Evolutionary conservation across 148 eudicot genomes (phyloP).

Genomic region (Rhododendron mucronatum): DNA sequence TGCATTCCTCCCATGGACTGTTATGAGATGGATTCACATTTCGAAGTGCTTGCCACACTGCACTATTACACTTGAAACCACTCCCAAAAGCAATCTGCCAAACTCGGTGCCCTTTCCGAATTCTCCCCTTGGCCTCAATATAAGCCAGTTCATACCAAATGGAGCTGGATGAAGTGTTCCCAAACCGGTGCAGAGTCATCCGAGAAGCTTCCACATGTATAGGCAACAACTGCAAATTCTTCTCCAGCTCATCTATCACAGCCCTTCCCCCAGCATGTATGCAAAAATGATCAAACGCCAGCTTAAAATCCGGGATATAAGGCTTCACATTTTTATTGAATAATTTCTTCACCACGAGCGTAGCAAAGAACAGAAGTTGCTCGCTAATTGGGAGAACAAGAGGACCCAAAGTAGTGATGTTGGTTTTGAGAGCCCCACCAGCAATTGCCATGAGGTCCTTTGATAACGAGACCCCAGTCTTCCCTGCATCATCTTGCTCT

Average conservation of each 20-base stretch:
- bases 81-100: conserved; percentile 61
- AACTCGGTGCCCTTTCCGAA: conserved; percentile 29
- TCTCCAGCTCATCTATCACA: conserved; percentile 50
- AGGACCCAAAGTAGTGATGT: conserved; percentile 53
- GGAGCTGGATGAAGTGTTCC: conserved; percentile 52
- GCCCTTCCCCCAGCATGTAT: conserved; percentile 54
- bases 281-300: conserved; percentile 54
- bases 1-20: conserved; percentile 45
- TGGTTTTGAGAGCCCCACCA: conserved; percentile 43
- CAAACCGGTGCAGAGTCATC: conserved; percentile 49
- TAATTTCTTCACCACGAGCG: conserved; percentile 29
- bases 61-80: conserved; percentile 54
- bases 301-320: conserved; percentile 45
- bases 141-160: conserved; percentile 55
- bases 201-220: conserved; percentile 45
- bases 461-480: conserved; percentile 39
- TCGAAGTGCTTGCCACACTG: conserved; percentile 47
- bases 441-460: conserved; percentile 50
- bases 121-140: conserved; percentile 41
- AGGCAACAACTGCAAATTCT: conserved; percentile 35
- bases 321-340: conserved; percentile 34
- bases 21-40: conserved; percentile 25
- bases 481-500: conserved; percentile 38
- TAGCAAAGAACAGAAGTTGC: conserved; percentile 42
- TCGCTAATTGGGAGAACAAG: conserved; percentile 49